phyloP scores from a whole-genome alignment of 2,329 filamentous ascomycete species.

The Keithomyces neogunnii region DNA sequence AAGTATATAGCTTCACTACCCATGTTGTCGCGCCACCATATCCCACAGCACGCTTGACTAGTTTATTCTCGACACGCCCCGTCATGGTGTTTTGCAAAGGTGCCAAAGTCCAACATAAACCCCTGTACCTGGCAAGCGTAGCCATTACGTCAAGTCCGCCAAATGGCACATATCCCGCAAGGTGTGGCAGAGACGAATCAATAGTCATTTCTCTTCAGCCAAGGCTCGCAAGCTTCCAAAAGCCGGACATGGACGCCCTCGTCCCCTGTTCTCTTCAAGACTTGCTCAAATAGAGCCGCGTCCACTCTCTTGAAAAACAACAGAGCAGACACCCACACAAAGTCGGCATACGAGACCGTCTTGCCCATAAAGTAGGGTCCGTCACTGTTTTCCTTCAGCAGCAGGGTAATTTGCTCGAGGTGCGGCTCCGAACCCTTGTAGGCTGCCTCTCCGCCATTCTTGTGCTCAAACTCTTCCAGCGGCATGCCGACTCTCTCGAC shows the following conservation, averaged over 20 bases:
- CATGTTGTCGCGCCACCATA: too few relatives aligned
- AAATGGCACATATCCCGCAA: too few relatives aligned
- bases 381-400: constrained; percentile 42
- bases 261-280: constrained; percentile 30
- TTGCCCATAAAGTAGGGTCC: constrained; percentile 56
- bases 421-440: constrained; percentile 36
- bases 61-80: too few relatives aligned
- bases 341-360: constrained; percentile 46
- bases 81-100: too few relatives aligned
- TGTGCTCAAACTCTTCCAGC: constrained; percentile 38
- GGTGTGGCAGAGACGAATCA: constrained; percentile 9
- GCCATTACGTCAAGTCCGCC: too few relatives aligned
- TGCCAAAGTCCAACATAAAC: too few relatives aligned
- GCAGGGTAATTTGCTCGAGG: constrained; percentile 17
- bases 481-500: constrained; percentile 39
- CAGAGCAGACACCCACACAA: constrained; percentile 43
- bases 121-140: too few relatives aligned
- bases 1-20: too few relatives aligned
- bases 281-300: constrained; percentile 22
- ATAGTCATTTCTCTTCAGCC: constrained; percentile 29
- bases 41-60: too few relatives aligned
- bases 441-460: constrained; percentile 38
- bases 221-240: constrained; percentile 30
- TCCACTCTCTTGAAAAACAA: constrained; percentile 30
- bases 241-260: constrained; percentile 27